Evolutionary conservation across 768 basidiomycete genomes (phyloP).

Genomic region (Neoboletus brunneissimus): DNA sequence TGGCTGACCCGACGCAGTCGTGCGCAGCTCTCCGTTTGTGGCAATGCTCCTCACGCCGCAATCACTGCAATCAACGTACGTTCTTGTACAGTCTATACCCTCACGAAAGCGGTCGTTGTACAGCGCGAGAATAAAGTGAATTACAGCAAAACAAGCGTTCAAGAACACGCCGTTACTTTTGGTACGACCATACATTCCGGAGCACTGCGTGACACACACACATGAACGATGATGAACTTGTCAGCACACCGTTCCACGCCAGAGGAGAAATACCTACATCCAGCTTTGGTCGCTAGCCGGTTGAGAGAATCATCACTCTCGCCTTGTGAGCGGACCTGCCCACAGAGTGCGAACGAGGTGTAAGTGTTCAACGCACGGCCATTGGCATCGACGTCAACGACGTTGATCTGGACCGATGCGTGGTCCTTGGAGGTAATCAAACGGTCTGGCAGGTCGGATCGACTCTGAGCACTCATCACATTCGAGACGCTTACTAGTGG

Average conservation of each 20-base stretch:
- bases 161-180: constrained; percentile 58
- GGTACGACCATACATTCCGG: constrained; percentile 93
- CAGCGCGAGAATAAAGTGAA: constrained; percentile 5
- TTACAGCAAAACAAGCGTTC: constrained; percentile 16
- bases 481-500: constrained; percentile 71
- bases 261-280: constrained; percentile 60
- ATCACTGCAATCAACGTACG: background rate
- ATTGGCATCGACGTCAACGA: constrained; percentile 89
- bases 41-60: constrained; percentile 7
- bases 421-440: constrained; percentile 99
- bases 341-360: constrained; percentile 93
- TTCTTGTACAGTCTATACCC: background rate
- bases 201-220: constrained; percentile 58
- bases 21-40: constrained; percentile 23
- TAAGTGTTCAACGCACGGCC: constrained; percentile 76
- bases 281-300: constrained; percentile 91
- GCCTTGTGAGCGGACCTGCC: constrained; percentile 89
- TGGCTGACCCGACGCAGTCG: background rate
- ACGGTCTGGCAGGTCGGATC: constrained; percentile 59
- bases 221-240: background rate
- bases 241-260: constrained; percentile 5
- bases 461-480: background rate
- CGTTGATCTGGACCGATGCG: constrained; percentile 94
- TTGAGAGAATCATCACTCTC: constrained; percentile 97
- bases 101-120: background rate